Percentiles rank a stretch among this genome's conserved stretches.
Conservation (phyloP, 345 rosid genomes). For the Populus tremula region DNA sequence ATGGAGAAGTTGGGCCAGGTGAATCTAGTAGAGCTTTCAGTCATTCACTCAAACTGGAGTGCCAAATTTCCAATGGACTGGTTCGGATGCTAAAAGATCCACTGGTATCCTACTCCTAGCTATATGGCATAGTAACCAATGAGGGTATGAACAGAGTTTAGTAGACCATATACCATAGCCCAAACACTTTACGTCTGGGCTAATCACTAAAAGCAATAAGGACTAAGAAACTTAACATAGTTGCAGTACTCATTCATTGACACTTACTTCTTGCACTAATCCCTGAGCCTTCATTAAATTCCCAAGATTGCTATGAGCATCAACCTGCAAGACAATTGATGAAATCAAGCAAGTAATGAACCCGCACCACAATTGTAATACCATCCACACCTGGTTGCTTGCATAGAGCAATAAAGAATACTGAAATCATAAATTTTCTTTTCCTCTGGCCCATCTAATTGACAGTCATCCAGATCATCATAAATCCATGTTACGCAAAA, state of each 20-base stretch:
- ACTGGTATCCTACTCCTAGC: conserved; percentile 4
- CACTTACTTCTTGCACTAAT: conserved; percentile 87
- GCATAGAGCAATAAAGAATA: neutral
- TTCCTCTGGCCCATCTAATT: neutral
- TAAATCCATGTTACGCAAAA: neutral
- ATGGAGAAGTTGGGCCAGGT: conserved; percentile 24
- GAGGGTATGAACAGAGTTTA: conserved; percentile 6
- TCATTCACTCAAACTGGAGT: conserved; percentile 18
- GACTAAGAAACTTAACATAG: conserved; percentile 1
- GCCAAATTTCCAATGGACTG: conserved; percentile 6
- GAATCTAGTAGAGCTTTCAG: conserved; percentile 13
- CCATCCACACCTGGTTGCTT: neutral
- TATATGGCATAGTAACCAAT: conserved; percentile 5
- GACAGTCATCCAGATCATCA: neutral
- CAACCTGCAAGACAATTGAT: conserved; percentile 55
- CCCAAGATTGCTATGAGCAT: conserved; percentile 93
- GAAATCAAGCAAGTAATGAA: conserved; percentile 8
- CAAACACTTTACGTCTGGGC: conserved; percentile 8
- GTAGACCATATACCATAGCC: conserved; percentile 15
- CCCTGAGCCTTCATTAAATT: conserved; percentile 96
- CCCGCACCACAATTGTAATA: neutral
- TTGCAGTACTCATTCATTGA: conserved; percentile 8
- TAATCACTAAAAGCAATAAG: neutral
- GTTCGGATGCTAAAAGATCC: conserved; percentile 9
- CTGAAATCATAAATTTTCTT: neutral